Evolutionary conservation across 768 basidiomycete genomes (phyloP), one percentile per base, ranked within the genome.

Genomic region (Amylocystis lapponica): DNA sequence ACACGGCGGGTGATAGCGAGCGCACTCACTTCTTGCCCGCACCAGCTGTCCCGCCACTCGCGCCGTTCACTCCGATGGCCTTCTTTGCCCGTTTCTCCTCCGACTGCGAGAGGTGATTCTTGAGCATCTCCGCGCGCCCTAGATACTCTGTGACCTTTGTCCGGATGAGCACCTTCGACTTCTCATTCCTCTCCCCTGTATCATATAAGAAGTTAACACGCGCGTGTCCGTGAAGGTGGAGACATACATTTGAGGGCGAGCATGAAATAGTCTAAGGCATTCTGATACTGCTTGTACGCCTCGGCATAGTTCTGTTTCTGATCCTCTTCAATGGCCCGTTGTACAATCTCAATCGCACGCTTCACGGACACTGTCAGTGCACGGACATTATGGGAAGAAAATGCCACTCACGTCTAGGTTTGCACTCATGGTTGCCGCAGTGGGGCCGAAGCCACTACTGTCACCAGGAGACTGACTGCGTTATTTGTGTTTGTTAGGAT

Each of bases 191-290:
- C 71, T 93, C 89, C 57, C 90, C 86, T 89, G n/a, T 13, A 33
- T 5, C 17, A 16, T 19, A 39, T 43, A 22, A 17, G 6, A 39
- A 1, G 16, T 23, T 26, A n/a, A 39, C 6, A 14, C 7, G n/a
- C n/a, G n/a, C n/a, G n/a, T n/a, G n/a, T n/a, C n/a, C n/a, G n/a
- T n/a, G n/a, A 14, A 8, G 20, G 14, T 11, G 26, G 19, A 27
- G 21, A 66, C 79, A 46, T 51, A 93, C 92, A 94, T 66, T 93
- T 94, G 61, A 91, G 72, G 8, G 94, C 93, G 52, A 97, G 86
- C 87, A 97, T 91, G 65, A 99, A 99, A 62, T 95, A 99, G 61
- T 99, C 96, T 47, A 98, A 76, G 1, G 90, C 76, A 73, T 97
- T 95, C 71, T 86, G 84, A 67, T 96, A 96, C 51, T 82, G 78